Evolutionary conservation across 345 rosid species (phyloP).

Genomic region (Clausena lansium): DNA sequence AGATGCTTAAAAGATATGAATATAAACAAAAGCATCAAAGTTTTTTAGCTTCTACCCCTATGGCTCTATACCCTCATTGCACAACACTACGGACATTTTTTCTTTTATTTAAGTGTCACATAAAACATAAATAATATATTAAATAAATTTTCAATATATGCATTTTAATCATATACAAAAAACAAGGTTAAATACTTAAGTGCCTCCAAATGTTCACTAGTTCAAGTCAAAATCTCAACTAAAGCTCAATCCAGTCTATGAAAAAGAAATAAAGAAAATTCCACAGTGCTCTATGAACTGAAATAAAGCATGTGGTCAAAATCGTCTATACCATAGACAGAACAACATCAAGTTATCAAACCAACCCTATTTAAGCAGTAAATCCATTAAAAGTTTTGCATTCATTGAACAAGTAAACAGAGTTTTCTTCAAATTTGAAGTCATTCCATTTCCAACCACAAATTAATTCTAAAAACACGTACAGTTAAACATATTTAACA

Average conservation of each 20-base stretch:
- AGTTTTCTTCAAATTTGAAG: not conserved
- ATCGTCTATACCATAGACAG: not conserved
- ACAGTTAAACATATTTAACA: not conserved
- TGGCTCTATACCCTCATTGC: conserved; percentile 1
- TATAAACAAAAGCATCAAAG: not conserved
- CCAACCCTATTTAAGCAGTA: not conserved
- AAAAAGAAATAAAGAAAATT: not conserved
- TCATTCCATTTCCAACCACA: not conserved
- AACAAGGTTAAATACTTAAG: not conserved
- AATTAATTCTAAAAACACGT: not conserved
- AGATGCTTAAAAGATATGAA: conserved; percentile 3
- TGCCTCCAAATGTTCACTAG: not conserved
- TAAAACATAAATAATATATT: not conserved
- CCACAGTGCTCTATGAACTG: not conserved
- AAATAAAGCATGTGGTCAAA: not conserved
- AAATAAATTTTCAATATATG: not conserved
- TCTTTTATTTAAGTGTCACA: not conserved
- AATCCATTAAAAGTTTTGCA: not conserved
- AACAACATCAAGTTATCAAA: too few species aligned
- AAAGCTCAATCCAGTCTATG: not conserved
- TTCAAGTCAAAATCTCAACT: too few species aligned
- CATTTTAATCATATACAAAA: not conserved
- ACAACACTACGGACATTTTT: not conserved
- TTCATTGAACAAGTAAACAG: not conserved
- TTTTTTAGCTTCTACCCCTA: not conserved